Evolutionary conservation across 768 basidiomycete genomes (phyloP).

Genomic region (Neoboletus magnificus): DNA sequence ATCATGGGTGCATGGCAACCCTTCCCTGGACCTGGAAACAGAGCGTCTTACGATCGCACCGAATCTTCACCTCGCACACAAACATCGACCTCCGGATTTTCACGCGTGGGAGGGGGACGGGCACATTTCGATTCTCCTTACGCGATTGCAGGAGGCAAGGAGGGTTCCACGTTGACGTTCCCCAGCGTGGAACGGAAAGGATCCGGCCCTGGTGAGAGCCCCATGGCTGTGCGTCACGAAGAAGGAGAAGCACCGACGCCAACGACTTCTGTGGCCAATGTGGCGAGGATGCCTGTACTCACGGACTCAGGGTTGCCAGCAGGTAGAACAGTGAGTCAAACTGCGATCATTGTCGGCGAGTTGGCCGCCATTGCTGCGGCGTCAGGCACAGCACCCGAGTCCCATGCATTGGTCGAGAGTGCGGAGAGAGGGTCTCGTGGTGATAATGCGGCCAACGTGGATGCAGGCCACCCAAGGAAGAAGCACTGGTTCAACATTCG

Average conservation of each 20-base stretch:
- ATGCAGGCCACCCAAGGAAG: conserved; percentile 52
- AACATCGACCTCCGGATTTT: conserved; percentile 61
- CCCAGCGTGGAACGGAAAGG: conserved; percentile 54
- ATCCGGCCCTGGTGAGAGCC: conserved; percentile 23
- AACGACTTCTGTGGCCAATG: conserved; percentile 47
- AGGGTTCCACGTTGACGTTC: conserved; percentile 61
- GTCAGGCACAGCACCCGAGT: conserved; percentile 18
- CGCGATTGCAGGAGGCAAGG: conserved; percentile 52
- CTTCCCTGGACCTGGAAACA: conserved; percentile 45
- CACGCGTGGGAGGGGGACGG: conserved; percentile 82
- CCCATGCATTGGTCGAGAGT: conserved; percentile 19
- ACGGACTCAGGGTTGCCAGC: conserved; percentile 41
- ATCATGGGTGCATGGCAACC: conserved; percentile 97
- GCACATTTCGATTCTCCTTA: conserved; percentile 87
- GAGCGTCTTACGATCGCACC: conserved; percentile 23
- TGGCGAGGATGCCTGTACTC: conserved; percentile 40
- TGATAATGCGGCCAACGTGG: conserved; percentile 33
- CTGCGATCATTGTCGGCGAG: conserved; percentile 76
- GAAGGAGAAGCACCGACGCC: conserved; percentile 48
- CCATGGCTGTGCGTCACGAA: conserved; percentile 23
- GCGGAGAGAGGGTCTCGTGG: conserved; percentile 17
- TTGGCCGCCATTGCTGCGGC: conserved; percentile 24
- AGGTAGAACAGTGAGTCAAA: conserved; percentile 79
- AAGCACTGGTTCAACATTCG: conserved; percentile 69
- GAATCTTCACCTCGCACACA: conserved; percentile 29